Percentiles rank a stretch among this genome's conserved stretches.
phyloP scores from a whole-genome alignment of 441 rosid genomes.

The Arabidopsis hybrid region DNA sequence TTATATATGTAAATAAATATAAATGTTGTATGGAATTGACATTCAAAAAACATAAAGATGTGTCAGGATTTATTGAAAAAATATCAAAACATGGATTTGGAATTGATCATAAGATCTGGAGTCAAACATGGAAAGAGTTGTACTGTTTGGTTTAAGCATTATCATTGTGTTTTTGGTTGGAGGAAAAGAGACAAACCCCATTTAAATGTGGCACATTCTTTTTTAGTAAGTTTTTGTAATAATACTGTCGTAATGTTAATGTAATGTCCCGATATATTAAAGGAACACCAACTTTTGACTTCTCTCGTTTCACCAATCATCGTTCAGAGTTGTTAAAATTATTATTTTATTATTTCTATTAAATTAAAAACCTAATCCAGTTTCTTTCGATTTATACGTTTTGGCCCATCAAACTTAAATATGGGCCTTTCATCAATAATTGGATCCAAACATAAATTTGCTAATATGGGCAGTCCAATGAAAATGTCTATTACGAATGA shows the following conservation, averaged over 20 bases:
- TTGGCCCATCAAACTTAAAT: conserved; percentile 1
- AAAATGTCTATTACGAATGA: neutral
- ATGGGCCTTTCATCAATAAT: neutral
- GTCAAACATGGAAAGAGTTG: conserved; percentile 35
- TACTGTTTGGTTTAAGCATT: conserved; percentile 31
- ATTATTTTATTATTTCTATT: too few relatives aligned
- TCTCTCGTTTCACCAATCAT: neutral
- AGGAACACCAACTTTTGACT: conserved; percentile 9
- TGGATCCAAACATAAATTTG: neutral
- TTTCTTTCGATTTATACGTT: neutral
- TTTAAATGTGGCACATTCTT: conserved; percentile 13
- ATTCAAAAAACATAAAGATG: neutral
- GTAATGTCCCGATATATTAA: conserved; percentile 10
- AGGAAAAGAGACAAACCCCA: conserved; percentile 32
- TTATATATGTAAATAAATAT: neutral
- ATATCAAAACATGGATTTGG: neutral
- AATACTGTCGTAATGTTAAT: conserved; percentile 23
- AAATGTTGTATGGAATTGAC: neutral
- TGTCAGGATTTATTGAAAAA: conserved; percentile 9
- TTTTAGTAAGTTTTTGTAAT: conserved; percentile 19
- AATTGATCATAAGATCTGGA: conserved; percentile 11
- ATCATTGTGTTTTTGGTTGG: conserved; percentile 33
- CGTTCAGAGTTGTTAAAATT: neutral
- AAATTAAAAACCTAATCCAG: neutral
- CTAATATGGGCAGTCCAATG: conserved; percentile 10